Base-by-base conservation (phyloP, 1,284 basidiomycete species). In the Trichosporon coremiiforme region DNA sequence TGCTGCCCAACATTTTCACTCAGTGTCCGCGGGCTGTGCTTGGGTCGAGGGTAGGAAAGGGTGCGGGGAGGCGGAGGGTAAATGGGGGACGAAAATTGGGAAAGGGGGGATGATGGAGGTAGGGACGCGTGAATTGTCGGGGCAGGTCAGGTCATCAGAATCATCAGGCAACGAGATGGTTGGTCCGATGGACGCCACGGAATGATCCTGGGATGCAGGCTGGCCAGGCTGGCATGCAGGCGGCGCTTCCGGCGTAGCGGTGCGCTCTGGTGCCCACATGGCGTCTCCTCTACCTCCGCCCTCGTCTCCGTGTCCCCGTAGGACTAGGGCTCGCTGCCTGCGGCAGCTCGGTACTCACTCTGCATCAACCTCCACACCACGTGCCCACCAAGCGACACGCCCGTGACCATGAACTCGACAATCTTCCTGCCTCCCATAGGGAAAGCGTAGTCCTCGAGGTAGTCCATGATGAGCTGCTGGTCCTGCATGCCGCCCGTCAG, bases 381-480 rank as follows among this genome's bases (percentile, higher is more conserved):
- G 65, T 73, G 72, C 12, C 71, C 87, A 9, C 87, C 87, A 0
- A 88, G 81, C 0, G 84, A 85, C 62, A 86, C 83, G 9, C 87
- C 87, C 0, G 85, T 84, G 22, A 83, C 78, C 41, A 89, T 88
- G 88, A 90, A 95, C 71, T 89, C 86, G 7, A 84, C 86, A 45
- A 96, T 87, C 4, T 76, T 80, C 12, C 88, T 85, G 73, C 94
- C 89, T 13, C 85, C 89, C n/a, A 85, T 77, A 0, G 93, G 93
- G 78, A 91, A 96, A 20, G 96, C 81, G 79, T 90, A 92, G 1
- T 89, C 79, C 0, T 90, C 88, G 4, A 96, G 85, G 77, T 92
- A 90, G 80, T 95, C 92, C 73, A 95, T 90, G 69, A 96, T 79
- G 82, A 90, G 90, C 0, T 90, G 90, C 9, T 94, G 87, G 77